Evolutionary conservation across 106 monocot genomes (phyloP).

Genomic region (Ottelia alismoides): DNA sequence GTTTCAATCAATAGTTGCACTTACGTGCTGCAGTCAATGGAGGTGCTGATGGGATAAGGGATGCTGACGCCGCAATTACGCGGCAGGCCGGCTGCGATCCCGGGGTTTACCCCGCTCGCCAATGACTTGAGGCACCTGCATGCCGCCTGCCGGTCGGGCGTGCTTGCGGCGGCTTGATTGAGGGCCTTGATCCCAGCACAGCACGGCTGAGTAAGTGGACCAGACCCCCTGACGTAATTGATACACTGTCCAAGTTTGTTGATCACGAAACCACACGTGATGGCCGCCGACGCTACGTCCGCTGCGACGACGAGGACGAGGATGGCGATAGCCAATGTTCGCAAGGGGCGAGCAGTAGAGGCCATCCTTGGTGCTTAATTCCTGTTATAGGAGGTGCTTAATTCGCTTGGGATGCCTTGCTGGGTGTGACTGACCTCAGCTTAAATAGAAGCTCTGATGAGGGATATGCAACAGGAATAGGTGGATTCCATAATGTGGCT

Average conservation of each 20-base stretch:
- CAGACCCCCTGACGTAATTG: not conserved
- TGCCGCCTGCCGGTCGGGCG: slow-evolving; percentile 2
- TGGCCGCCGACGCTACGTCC: not conserved
- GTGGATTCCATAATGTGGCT: too few relatives aligned
- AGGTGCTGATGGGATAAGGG: slow-evolving; percentile 17
- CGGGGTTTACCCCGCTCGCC: not conserved
- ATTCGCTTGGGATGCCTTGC: too few relatives aligned
- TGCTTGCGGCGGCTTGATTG: not conserved
- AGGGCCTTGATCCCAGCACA: not conserved
- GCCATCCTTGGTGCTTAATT: too few relatives aligned
- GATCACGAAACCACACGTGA: slow-evolving; percentile 1
- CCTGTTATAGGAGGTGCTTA: too few relatives aligned
- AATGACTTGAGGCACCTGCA: slow-evolving; percentile 2
- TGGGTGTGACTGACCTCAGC: too few relatives aligned
- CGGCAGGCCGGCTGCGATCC: slow-evolving; percentile 8
- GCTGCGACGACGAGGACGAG: too few relatives aligned
- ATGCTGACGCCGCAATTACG: slow-evolving; percentile 20
- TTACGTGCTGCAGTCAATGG: slow-evolving; percentile 29
- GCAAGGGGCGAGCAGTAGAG: too few relatives aligned
- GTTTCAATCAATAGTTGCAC: too few relatives aligned
- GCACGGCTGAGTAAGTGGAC: not conserved
- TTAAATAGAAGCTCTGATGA: too few relatives aligned
- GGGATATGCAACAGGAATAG: too few relatives aligned
- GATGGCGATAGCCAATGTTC: too few relatives aligned
- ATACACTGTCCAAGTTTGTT: not conserved